Evolutionary conservation across 1,139 yeast species (phyloP).

Genomic region (Arxiozyma heterogenica): DNA sequence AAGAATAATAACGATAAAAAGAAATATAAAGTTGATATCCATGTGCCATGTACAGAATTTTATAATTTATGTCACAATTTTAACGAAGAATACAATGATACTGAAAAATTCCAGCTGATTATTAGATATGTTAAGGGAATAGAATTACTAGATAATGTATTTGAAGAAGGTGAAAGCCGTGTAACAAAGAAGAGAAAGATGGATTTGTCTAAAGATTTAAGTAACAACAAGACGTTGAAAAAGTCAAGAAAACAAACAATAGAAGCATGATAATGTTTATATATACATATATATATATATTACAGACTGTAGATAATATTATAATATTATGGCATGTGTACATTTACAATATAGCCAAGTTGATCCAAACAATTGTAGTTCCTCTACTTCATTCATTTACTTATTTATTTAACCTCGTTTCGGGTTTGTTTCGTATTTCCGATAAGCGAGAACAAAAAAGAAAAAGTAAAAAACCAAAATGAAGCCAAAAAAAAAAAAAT

Average conservation of each 20-base stretch:
- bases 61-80: conserved; percentile 70
- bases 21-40: conserved; percentile 59
- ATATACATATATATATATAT: too few species aligned
- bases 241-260: not conserved
- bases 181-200: conserved; percentile 41
- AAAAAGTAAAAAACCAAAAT: too few species aligned
- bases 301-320: too few species aligned
- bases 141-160: conserved; percentile 81
- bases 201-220: not conserved
- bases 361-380: not conserved
- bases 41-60: conserved; percentile 85
- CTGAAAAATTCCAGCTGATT: conserved; percentile 46
- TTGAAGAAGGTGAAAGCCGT: conserved; percentile 64
- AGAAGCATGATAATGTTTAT: not conserved
- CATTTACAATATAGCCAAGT: not conserved
- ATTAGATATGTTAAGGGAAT: conserved; percentile 72
- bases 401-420: too few species aligned
- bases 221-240: not conserved
- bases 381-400: too few species aligned
- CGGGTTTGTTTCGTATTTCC: not conserved
- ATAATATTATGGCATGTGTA: not conserved
- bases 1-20: conserved; percentile 32
- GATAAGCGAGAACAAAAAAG: not conserved
- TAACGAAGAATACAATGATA: conserved; percentile 52
- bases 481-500: too few species aligned